Evolutionary conservation across 2,329 filamentous ascomycete genomes (phyloP).

Genomic region (Hypoxylon sp.): DNA sequence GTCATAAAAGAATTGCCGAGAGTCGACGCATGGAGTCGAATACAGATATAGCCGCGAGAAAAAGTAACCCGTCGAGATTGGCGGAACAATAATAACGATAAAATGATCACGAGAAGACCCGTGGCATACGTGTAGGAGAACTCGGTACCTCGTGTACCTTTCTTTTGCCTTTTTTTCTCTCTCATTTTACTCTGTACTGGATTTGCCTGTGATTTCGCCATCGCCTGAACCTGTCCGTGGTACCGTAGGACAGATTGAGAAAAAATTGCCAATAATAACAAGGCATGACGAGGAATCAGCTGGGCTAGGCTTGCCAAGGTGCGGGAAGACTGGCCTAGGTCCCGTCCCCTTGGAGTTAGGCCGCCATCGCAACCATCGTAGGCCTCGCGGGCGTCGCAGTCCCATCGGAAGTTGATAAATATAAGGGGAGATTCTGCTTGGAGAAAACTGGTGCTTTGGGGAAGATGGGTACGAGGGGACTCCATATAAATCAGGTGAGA

Average conservation of each 20-base stretch:
- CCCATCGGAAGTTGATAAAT: no score
- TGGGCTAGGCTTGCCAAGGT: conserved; percentile 22
- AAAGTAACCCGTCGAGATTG: conserved; percentile 5
- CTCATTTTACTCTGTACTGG: neutral
- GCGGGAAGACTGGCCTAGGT: conserved; percentile 24
- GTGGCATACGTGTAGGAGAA: neutral
- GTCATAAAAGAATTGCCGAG: conserved; percentile 25
- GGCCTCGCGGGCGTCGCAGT: no score
- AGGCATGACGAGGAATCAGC: conserved; percentile 5
- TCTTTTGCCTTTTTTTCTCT: neutral
- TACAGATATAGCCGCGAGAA: conserved; percentile 18
- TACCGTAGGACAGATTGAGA: neutral
- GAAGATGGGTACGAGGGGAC: no score
- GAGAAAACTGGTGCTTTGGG: no score
- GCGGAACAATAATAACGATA: neutral
- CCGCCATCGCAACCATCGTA: conserved; percentile 36
- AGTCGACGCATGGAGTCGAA: conserved; percentile 5
- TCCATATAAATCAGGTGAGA: no score
- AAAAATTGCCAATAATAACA: neutral
- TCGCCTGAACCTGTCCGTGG: neutral
- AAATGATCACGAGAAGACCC: neutral
- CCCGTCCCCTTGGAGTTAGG: conserved; percentile 14
- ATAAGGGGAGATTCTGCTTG: no score
- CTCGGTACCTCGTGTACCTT: neutral
- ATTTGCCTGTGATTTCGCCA: neutral